Percentiles rank a stretch among this genome's conserved stretches.
Conservation (phyloP, 306 rosid species). For the Ammopiptanthus mongolicus region DNA sequence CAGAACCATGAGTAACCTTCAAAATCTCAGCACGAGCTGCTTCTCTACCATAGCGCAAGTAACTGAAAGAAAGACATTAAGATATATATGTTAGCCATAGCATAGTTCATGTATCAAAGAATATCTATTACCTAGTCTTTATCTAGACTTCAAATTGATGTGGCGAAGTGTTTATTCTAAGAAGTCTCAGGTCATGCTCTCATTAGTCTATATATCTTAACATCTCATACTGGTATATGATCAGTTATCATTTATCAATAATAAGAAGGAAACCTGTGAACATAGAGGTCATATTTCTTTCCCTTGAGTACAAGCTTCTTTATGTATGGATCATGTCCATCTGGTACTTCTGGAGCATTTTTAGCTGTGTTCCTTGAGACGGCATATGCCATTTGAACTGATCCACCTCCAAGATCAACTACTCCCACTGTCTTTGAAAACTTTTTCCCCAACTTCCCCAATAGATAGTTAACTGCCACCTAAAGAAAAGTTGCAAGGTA, state of each 20-base stretch:
- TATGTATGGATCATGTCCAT: slow-evolving; percentile 49
- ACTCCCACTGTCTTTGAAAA: slow-evolving; percentile 55
- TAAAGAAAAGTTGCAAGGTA: not conserved
- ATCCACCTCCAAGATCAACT: slow-evolving; percentile 75
- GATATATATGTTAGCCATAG: not conserved
- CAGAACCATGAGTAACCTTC: slow-evolving; percentile 43
- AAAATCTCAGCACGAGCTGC: slow-evolving; percentile 75
- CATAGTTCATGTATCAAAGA: not conserved
- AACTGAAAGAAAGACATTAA: slow-evolving; percentile 37
- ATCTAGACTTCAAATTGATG: not conserved
- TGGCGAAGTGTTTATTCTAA: too few relatives aligned
- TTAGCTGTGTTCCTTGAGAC: slow-evolving; percentile 47
- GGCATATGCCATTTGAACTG: slow-evolving; percentile 84
- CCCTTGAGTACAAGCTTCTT: slow-evolving; percentile 46
- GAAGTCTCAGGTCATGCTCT: too few relatives aligned
- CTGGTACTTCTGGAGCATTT: slow-evolving; percentile 41
- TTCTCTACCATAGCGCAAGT: slow-evolving; percentile 58
- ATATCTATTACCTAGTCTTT: not conserved
- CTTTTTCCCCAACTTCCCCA: slow-evolving; percentile 53
- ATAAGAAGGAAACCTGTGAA: slow-evolving; percentile 61
- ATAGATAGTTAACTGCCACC: slow-evolving; percentile 63
- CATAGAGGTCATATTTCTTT: slow-evolving; percentile 48
- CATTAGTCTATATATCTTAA: not conserved
- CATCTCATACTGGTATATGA: not conserved
- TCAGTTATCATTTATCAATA: not conserved